phyloP scores from a whole-genome alignment of 139 green algal genomes.

The Chlamydomonas sphaeroides region DNA sequence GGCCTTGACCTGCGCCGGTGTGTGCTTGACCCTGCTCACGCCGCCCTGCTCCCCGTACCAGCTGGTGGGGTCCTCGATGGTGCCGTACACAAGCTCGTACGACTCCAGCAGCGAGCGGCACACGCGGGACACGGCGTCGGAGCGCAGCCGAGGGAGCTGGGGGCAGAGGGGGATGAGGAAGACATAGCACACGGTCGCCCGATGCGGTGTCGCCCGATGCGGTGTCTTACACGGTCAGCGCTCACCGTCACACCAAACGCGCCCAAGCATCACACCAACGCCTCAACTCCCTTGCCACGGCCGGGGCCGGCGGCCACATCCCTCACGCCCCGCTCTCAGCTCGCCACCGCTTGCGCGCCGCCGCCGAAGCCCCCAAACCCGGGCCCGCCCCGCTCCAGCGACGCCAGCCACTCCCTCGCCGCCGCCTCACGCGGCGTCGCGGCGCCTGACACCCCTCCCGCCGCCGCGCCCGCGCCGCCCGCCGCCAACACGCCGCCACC shows the following conservation, averaged over 20 bases:
- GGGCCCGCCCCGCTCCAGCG: neutral
- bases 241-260: too few relatives aligned
- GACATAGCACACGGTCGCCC: too few relatives aligned
- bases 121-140: constrained; percentile 62
- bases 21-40: constrained; percentile 65
- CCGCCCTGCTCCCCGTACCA: constrained; percentile 68
- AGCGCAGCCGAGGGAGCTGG: constrained; percentile 69
- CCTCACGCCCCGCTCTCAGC: too few relatives aligned
- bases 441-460: neutral
- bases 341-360: too few relatives aligned
- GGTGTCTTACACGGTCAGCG: too few relatives aligned
- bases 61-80: constrained; percentile 65
- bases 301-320: too few relatives aligned
- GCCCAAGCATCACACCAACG: too few relatives aligned
- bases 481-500: neutral
- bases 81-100: constrained; percentile 72
- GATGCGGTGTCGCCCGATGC: too few relatives aligned
- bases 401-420: constrained; percentile 33
- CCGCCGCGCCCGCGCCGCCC: too few relatives aligned
- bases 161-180: too few relatives aligned
- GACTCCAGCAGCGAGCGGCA: constrained; percentile 61
- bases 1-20: constrained; percentile 79
- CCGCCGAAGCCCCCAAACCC: neutral
- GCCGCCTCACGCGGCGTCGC: neutral
- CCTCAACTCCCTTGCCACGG: too few relatives aligned